phyloP scores from a whole-genome alignment of 257 asterid genomes.

The Eucommia ulmoides region DNA sequence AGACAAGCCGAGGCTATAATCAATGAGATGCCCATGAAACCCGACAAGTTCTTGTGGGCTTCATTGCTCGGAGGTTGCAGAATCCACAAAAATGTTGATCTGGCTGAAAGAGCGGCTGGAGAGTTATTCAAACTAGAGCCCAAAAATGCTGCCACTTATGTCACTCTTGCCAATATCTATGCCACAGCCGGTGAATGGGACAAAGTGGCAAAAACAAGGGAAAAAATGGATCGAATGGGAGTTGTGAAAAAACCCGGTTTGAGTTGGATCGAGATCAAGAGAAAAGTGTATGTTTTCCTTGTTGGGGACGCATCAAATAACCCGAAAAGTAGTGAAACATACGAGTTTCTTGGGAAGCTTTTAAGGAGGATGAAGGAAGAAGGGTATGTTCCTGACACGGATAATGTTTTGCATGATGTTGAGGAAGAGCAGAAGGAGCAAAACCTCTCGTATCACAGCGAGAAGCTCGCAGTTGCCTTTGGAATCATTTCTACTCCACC shows the following conservation, averaged over 20 bases:
- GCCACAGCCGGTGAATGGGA: slow-evolving; percentile 40
- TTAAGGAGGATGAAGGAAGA: slow-evolving; percentile 60
- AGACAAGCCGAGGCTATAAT: slow-evolving; percentile 34
- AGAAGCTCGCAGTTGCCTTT: slow-evolving; percentile 65
- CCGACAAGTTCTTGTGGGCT: slow-evolving; percentile 36
- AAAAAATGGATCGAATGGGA: slow-evolving; percentile 33
- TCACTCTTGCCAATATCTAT: slow-evolving; percentile 39
- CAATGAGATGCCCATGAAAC: slow-evolving; percentile 11
- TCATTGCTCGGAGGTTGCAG: slow-evolving; percentile 37
- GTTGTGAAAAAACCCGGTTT: slow-evolving; percentile 44
- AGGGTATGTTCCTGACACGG: slow-evolving; percentile 53
- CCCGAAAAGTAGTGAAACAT: slow-evolving; percentile 31
- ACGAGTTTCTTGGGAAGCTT: slow-evolving; percentile 31
- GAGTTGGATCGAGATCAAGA: slow-evolving; percentile 41
- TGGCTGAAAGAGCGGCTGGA: slow-evolving; percentile 28
- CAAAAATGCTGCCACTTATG: slow-evolving; percentile 35
- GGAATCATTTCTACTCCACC: slow-evolving; percentile 44
- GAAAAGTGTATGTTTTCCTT: slow-evolving; percentile 30
- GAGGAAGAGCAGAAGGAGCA: slow-evolving; percentile 78
- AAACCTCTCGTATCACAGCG: slow-evolving; percentile 47
- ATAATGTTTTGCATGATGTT: slow-evolving; percentile 57
- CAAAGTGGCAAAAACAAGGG: slow-evolving; percentile 33
- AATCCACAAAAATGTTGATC: slow-evolving; percentile 29
- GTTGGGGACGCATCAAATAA: slow-evolving; percentile 35
- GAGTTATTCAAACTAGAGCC: slow-evolving; percentile 17